These are phyloP conservation scores for Cyamopsis tetragonoloba DNA, from an alignment of 306 rosid genomes.

Conservation along the genomic window DNA sequence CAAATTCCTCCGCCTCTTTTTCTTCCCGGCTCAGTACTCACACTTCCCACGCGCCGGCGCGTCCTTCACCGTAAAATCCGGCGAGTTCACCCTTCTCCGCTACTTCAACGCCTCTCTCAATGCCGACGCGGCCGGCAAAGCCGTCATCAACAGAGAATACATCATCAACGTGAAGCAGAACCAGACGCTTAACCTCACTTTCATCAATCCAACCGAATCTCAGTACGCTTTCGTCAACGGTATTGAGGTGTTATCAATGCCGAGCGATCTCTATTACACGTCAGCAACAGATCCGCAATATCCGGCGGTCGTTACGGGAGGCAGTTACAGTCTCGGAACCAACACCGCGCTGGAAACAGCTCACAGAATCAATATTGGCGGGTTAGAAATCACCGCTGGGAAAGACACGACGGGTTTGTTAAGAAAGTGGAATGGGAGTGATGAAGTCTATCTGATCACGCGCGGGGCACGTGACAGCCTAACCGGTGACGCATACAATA, in stretches of 20 bases:
- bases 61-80: constrained; percentile 31
- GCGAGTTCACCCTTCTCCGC: constrained; percentile 26
- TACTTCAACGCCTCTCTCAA: constrained; percentile 40
- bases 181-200: constrained; percentile 37
- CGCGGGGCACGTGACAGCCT: not conserved
- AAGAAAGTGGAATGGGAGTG: constrained; percentile 17
- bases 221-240: constrained; percentile 67
- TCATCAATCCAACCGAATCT: constrained; percentile 42
- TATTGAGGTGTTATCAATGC: constrained; percentile 76
- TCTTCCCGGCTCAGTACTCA: constrained; percentile 25
- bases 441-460: not conserved
- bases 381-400: not conserved
- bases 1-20: constrained; percentile 42
- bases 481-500: fast-evolving
- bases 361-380: constrained; percentile 30
- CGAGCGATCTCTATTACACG: constrained; percentile 50
- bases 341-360: constrained; percentile 21
- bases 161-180: constrained; percentile 22
- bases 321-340: not conserved
- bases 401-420: constrained; percentile 31
- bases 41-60: constrained; percentile 20
- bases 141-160: constrained; percentile 39
- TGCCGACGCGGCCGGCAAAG: not conserved
- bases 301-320: not conserved
- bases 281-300: not conserved